Percentiles rank a stretch among this genome's conserved stretches.
phyloP scores from a whole-genome alignment of 2,329 filamentous ascomycete species.

The Fusarium sp. region DNA sequence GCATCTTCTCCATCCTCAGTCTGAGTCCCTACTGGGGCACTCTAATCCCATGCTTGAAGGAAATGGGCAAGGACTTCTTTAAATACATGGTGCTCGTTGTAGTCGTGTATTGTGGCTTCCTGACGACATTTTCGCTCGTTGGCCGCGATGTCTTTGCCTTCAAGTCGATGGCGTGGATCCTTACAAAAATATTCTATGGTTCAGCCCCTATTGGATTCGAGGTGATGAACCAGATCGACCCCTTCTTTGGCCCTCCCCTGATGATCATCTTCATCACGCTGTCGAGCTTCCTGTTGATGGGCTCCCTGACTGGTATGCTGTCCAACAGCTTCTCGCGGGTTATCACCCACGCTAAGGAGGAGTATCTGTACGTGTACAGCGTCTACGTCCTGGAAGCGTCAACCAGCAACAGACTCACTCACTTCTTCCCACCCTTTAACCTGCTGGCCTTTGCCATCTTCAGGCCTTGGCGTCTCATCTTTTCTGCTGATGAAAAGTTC shows the following conservation, averaged over 20 bases:
- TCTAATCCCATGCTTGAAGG: conserved; percentile 88
- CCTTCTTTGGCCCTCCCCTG: conserved; percentile 67
- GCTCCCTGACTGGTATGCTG: conserved; percentile 80
- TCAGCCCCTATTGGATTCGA: conserved; percentile 80
- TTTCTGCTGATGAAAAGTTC: conserved; percentile 71
- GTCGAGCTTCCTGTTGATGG: conserved; percentile 82
- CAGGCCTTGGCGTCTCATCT: conserved; percentile 75
- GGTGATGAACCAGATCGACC: conserved; percentile 69
- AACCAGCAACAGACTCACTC: conserved; percentile 74
- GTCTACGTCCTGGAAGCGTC: conserved; percentile 74
- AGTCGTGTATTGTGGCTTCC: conserved; percentile 86
- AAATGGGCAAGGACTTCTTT: conserved; percentile 93
- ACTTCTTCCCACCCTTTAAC: conserved; percentile 79
- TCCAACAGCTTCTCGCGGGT: conserved; percentile 78
- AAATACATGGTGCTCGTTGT: conserved; percentile 85
- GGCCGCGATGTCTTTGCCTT: conserved; percentile 76
- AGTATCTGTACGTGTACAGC: conserved; percentile 82
- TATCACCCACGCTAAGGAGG: conserved; percentile 73
- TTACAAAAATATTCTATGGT: conserved; percentile 85
- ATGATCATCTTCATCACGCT: conserved; percentile 81
- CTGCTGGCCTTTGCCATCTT: conserved; percentile 78
- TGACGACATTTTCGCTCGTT: conserved; percentile 85
- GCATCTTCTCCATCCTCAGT: conserved; percentile 87
- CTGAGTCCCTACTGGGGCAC: conserved; percentile 92
- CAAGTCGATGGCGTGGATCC: conserved; percentile 76